phyloP scores from a whole-genome alignment of 495 filamentous ascomycete genomes.

The Paragyromitra xinjiangensis region DNA sequence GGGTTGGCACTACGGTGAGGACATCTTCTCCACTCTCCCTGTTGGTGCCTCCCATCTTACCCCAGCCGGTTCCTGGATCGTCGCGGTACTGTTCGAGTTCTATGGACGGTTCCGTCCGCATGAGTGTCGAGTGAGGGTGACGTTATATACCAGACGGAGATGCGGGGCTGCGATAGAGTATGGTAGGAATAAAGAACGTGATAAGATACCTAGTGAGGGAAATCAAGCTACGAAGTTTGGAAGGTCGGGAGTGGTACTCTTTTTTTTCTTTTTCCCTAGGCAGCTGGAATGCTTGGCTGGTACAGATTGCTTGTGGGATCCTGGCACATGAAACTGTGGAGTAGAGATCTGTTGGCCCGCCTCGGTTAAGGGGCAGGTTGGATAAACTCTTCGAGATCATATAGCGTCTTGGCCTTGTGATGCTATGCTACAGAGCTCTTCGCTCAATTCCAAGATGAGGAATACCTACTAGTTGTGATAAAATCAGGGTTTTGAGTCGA shows the following conservation, averaged over 20 bases:
- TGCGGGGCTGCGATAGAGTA: slow-evolving; percentile 15
- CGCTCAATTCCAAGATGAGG: neutral
- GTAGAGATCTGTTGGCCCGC: neutral
- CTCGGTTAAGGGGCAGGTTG: neutral
- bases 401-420: neutral
- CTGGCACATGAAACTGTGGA: neutral
- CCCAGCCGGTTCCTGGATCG: slow-evolving; percentile 8
- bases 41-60: slow-evolving; percentile 4
- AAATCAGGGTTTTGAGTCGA: neutral
- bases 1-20: neutral
- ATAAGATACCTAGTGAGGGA: neutral
- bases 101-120: neutral
- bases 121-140: neutral
- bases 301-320: neutral
- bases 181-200: neutral
- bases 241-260: too few species aligned
- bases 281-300: neutral
- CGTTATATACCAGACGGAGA: neutral
- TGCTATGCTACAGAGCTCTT: neutral
- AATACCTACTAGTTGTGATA: neutral
- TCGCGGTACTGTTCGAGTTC: slow-evolving; percentile 5
- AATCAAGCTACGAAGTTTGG: neutral
- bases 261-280: neutral
- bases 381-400: neutral
- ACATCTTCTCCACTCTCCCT: neutral